Evolutionary conservation across 345 rosid species (phyloP).

Genomic region (Sisymbrium irio): DNA sequence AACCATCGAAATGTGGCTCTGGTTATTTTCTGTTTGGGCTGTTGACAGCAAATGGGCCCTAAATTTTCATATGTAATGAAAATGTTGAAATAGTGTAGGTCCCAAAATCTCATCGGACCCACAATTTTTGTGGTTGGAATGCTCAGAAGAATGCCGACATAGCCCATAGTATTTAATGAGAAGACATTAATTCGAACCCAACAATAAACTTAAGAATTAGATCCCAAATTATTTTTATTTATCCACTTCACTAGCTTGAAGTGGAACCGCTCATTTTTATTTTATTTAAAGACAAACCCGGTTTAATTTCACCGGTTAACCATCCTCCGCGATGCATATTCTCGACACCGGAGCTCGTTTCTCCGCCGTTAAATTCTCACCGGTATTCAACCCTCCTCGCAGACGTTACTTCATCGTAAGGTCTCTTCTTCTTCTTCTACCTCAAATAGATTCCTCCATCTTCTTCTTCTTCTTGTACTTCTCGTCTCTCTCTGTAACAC

Average conservation of each 20-base stretch:
- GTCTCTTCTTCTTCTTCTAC: slow-evolving; percentile 34
- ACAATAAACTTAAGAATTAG: background rate
- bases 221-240: background rate
- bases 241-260: background rate
- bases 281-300: background rate
- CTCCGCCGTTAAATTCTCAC: slow-evolving; percentile 41
- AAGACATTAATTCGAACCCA: background rate
- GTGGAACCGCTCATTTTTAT: slow-evolving; percentile 1
- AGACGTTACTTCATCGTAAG: slow-evolving; percentile 42
- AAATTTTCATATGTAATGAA: too few species aligned
- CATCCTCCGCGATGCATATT: slow-evolving; percentile 41
- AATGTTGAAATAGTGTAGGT: too few species aligned
- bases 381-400: slow-evolving; percentile 26
- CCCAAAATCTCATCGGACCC: too few species aligned
- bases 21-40: too few species aligned
- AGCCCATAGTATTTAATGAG: background rate
- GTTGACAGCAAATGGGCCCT: too few species aligned
- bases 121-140: too few species aligned
- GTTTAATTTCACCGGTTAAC: slow-evolving; percentile 18
- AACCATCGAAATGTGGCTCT: too few species aligned
- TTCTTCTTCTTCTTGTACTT: background rate
- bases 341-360: slow-evolving; percentile 39
- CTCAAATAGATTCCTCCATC: background rate
- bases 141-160: too few species aligned
- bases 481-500: background rate